Evolutionary conservation across 306 rosid species (phyloP), one percentile per base, ranked within the genome.

Genomic region (Leucaena leucocephala): DNA sequence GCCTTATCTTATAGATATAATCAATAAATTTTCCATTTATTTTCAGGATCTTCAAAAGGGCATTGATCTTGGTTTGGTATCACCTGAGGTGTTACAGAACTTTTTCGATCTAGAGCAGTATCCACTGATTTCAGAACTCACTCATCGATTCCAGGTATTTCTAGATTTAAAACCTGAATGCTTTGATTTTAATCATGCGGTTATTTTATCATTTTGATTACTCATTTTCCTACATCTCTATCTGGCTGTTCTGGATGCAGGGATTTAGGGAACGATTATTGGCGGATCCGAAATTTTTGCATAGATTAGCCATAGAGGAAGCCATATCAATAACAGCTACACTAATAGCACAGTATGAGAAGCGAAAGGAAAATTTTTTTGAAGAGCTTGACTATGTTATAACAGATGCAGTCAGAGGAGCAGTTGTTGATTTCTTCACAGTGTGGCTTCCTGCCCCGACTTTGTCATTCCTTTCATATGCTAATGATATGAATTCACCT

Each of bases 391-490:
- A 94, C 85, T 94, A 92, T 50, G 98, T 94, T 72, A 87, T 92
- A 80, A 92, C 97, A 0, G 98, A 92, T 69, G 80, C 95, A 38
- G 84, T 90, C 69, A 88, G 98, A 82, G 98, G 92, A 80, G 38
- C 86, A 62, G 89, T 94, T 22, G 97, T 92, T 66, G 98, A 94
- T 87, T 94, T 94, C 83, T 94, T 94, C 82, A 94, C 98, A 27
- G 98, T 94, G 82, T 94, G 98, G 98, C 98, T 94, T 85, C 98
- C 98, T 76, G 98, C 98, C 43, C 98, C 98, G 8, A 94, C 98
- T n/a, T 73, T 94, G 83, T 90, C 97, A 17, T 94, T 94, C 84
- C 89, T 92, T 80, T 89, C 97, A 48, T 85, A 71, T 78, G 85
- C 95, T 19, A 88, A 89, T 80, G 95, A 88, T 38, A 73, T 75